phyloP scores from a whole-genome alignment of 441 rosid genomes.

The Pelargonium cotyledonis region DNA sequence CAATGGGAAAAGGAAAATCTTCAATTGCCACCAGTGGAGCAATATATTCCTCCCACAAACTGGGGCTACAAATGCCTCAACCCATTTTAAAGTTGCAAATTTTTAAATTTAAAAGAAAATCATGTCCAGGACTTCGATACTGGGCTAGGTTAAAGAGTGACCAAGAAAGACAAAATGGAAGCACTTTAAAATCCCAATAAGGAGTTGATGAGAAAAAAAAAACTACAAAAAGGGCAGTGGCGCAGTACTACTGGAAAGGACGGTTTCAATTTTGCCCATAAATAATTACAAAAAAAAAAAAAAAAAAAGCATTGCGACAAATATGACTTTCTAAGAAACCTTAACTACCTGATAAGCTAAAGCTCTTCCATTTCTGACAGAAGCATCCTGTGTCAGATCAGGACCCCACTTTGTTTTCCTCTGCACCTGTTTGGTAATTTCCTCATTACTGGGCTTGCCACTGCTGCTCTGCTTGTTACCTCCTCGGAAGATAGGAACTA shows the following conservation, averaged over 20 bases:
- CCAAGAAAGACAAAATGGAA: neutral
- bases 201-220: neutral
- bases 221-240: too few species aligned
- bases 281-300: too few species aligned
- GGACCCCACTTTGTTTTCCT: slow-evolving; percentile 89
- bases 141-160: neutral
- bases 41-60: slow-evolving; percentile 36
- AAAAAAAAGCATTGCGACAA: neutral
- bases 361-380: slow-evolving; percentile 51
- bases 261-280: too few species aligned
- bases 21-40: slow-evolving; percentile 37
- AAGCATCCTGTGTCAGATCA: slow-evolving; percentile 58
- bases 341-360: slow-evolving; percentile 76
- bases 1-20: slow-evolving; percentile 30
- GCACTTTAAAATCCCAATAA: neutral
- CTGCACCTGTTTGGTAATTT: slow-evolving; percentile 33
- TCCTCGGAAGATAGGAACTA: slow-evolving; percentile 62
- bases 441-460: slow-evolving; percentile 33
- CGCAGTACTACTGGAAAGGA: too few species aligned
- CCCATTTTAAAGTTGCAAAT: slow-evolving; percentile 18
- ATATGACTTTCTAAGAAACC: slow-evolving; percentile 3
- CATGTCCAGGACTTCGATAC: slow-evolving; percentile 7
- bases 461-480: slow-evolving; percentile 38
- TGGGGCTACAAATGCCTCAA: slow-evolving; percentile 32
- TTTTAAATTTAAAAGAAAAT: slow-evolving; percentile 7